These are phyloP conservation scores for Calonectria multiphialidica DNA, from an alignment of 2,329 filamentous ascomycete species.

Conservation along the genomic window DNA sequence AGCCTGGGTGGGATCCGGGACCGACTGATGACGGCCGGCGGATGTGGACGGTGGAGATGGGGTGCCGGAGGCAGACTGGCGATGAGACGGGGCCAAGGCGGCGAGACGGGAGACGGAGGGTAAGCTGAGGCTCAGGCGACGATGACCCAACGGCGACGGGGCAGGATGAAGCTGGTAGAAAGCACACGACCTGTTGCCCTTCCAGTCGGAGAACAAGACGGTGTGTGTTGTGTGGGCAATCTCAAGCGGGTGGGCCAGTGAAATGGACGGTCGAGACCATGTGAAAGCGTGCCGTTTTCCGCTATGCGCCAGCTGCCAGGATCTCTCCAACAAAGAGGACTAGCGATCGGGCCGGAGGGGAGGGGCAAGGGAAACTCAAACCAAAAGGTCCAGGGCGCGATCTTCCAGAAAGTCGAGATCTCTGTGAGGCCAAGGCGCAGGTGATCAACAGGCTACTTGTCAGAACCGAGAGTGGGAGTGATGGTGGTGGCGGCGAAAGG, in stretches of 20 bases:
- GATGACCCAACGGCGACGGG: slow-evolving; percentile 17
- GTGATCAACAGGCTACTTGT: neutral
- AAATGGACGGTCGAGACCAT: slow-evolving; percentile 44
- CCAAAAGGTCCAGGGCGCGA: neutral
- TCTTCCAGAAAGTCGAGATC: neutral
- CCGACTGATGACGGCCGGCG: slow-evolving; percentile 36
- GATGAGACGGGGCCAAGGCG: neutral
- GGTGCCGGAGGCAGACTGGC: slow-evolving; percentile 31
- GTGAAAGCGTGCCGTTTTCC: slow-evolving; percentile 38
- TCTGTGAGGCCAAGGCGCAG: neutral
- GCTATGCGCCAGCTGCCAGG: slow-evolving; percentile 18
- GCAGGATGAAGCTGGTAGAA: slow-evolving; percentile 38
- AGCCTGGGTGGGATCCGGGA: slow-evolving; percentile 37
- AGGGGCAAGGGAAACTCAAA: neutral
- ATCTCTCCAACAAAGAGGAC: neutral
- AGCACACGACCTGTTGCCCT: slow-evolving; percentile 57
- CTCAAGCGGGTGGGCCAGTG: slow-evolving; percentile 44
- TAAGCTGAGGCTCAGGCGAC: slow-evolving; percentile 13
- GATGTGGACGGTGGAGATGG: slow-evolving; percentile 34
- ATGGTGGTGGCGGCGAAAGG: neutral
- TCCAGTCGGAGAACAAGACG: slow-evolving; percentile 41
- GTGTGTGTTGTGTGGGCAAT: slow-evolving; percentile 42
- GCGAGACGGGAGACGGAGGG: slow-evolving; percentile 21
- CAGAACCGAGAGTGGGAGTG: neutral
- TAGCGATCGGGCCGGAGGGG: neutral